Evolutionary conservation across 2,329 filamentous ascomycete species (phyloP).

Genomic region (Sporothrix schenckii): DNA sequence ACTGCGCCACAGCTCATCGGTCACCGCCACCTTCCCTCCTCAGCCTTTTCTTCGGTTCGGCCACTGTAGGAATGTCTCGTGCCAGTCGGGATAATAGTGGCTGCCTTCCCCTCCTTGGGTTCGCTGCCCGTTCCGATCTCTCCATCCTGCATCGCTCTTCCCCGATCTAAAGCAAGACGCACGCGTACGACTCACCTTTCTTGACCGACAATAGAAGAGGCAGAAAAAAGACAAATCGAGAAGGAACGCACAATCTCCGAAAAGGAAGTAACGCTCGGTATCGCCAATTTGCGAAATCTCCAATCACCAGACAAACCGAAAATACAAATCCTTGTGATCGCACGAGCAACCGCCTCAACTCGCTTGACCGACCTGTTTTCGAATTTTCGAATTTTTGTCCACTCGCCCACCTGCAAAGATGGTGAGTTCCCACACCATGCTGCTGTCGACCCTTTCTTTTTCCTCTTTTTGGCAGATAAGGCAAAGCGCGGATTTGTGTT

Average conservation of each 20-base stretch:
- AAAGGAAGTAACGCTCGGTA: neutral
- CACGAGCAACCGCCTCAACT: conserved; percentile 18
- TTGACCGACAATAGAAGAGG: conserved; percentile 28
- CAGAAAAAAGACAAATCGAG: neutral
- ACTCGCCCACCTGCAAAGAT: conserved; percentile 13
- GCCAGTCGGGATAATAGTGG: conserved; percentile 24
- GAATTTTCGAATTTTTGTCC: neutral
- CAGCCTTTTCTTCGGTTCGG: conserved; percentile 22
- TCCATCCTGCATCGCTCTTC: conserved; percentile 15
- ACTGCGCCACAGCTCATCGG: neutral
- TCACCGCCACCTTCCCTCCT: conserved; percentile 26
- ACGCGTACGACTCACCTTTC: conserved; percentile 15
- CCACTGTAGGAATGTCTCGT: conserved; percentile 21
- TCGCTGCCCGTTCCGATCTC: conserved; percentile 7
- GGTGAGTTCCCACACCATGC: conserved; percentile 7
- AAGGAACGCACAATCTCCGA: neutral
- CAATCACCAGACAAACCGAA: conserved; percentile 20
- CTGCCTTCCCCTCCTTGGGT: conserved; percentile 30
- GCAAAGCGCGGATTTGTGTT: neutral
- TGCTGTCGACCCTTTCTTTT: conserved; percentile 32
- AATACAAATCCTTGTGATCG: conserved; percentile 13
- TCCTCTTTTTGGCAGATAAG: conserved; percentile 9
- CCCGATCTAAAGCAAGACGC: conserved; percentile 15
- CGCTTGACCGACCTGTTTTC: neutral
- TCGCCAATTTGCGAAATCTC: neutral